Base-by-base conservation (phyloP, 208 protist species). In the Sergeia podlipaevii region DNA sequence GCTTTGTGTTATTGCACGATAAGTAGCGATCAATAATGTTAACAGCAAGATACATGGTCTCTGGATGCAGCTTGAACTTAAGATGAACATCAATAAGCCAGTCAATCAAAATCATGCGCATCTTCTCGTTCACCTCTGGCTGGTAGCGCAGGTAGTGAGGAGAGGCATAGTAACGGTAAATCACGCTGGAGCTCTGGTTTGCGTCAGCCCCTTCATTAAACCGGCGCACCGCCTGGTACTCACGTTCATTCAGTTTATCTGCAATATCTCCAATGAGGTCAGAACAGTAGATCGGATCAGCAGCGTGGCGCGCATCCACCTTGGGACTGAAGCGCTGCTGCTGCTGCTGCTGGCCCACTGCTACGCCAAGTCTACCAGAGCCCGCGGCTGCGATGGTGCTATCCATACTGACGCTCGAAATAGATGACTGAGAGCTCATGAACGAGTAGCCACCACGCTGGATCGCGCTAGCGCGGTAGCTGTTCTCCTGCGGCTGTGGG, bases 21-120 rank as follows among this genome's bases (percentile, higher is more conserved):
- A 97, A 72, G 74, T 95, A 97, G 51, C 97, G 85, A 60, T 99
- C 98, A 53, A 99, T 84, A 52, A 99, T 79, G 67, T 98, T 97
- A 29, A 99, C 93, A 17, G 97, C 81, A 6, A 99, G 79, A 74
- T 89, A 99, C 51, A 99, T 85, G 2, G 98, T 99, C 73, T 99
- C 97, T 10, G 91, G 72, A 29, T 91, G 70, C 38, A 98, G 84
- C 68, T 98, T 97, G 76, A 98, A 99, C 87, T 98, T 97, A 36
- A 97, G 69, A 56, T 98, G 93, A 10, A 99, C 97, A 47, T 98
- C 98, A 41, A 99, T 85, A 48, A 99, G 89, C 97, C 98, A 99
- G 77, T 99, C 97, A 15, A 99, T 83, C 15, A 99, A 76, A 60
- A 99, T 98, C 49, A 96, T 85, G 34, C 98, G 85, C 97, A 99